Evolutionary conservation across 192 early-diverging fungal species (phyloP).

Genomic region (Radiomyces spectabilis): DNA sequence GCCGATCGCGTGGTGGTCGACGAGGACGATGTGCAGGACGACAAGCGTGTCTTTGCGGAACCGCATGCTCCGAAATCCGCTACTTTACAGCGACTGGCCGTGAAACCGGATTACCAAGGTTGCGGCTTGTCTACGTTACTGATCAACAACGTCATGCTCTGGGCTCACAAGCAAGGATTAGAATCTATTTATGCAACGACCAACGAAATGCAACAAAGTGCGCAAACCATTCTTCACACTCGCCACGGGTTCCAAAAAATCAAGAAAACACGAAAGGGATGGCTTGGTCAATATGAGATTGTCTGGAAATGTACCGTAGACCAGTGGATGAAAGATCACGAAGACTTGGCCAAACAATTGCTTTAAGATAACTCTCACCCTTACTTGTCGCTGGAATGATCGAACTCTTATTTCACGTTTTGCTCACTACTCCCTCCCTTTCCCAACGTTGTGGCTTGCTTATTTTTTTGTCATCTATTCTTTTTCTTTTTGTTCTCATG

Average conservation of each 20-base stretch:
- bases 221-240: neutral
- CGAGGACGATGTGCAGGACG: neutral
- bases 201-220: slow-evolving; percentile 9
- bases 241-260: neutral
- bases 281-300: neutral
- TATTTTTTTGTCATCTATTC: neutral
- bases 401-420: too few species aligned
- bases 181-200: slow-evolving; percentile 13
- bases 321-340: too few species aligned
- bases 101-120: slow-evolving; percentile 16
- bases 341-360: too few species aligned
- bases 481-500: neutral
- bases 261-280: neutral
- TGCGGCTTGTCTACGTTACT: slow-evolving; percentile 20
- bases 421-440: too few species aligned
- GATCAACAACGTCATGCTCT: slow-evolving; percentile 16
- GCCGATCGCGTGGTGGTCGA: too few species aligned
- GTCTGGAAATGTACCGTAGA: neutral
- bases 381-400: too few species aligned
- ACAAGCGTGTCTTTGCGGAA: neutral
- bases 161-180: slow-evolving; percentile 17
- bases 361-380: too few species aligned
- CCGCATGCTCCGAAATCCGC: slow-evolving; percentile 16
- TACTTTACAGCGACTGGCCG: slow-evolving; percentile 15
- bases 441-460: too few species aligned